A percentile compares a stretch with the other conserved stretches of the same genome.
Evolutionary conservation across 192 early-diverging fungal genomes (phyloP).

Genomic region (Ramicandelaber brevisporus): DNA sequence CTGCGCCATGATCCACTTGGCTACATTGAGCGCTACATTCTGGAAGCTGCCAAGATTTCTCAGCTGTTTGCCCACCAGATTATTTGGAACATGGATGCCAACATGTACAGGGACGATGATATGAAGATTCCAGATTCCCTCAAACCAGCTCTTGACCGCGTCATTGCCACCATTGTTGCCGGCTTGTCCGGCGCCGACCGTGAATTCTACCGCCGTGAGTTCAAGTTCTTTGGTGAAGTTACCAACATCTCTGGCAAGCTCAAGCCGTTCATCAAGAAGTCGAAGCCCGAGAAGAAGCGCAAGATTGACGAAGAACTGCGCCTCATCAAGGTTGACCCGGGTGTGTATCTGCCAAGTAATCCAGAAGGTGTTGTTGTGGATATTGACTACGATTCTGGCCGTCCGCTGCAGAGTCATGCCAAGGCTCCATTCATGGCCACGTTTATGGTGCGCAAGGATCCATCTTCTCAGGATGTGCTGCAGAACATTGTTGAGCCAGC

Average conservation of each 20-base stretch:
- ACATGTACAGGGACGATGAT: constrained; percentile 62
- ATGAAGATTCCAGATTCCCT: constrained; percentile 41
- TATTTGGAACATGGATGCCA: constrained; percentile 99
- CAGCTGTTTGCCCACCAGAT: constrained; percentile 99
- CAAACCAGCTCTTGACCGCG: constrained; percentile 69
- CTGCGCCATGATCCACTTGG: constrained; percentile 68
- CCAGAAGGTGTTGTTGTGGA: constrained; percentile 85
- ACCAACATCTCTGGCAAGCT: constrained; percentile 95
- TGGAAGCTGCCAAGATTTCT: constrained; percentile 76
- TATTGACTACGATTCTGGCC: constrained; percentile 81
- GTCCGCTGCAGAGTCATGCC: constrained; percentile 89
- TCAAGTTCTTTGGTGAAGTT: constrained; percentile 81
- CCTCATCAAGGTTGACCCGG: constrained; percentile 80
- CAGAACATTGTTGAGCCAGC: no score
- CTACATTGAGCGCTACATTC: constrained; percentile 85
- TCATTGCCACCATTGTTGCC: constrained; percentile 55
- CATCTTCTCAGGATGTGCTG: constrained; percentile 25
- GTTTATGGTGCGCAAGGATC: constrained; percentile 55
- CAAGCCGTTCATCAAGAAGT: constrained; percentile 73
- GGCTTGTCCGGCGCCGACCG: constrained; percentile 70
- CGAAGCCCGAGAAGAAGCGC: constrained; percentile 90
- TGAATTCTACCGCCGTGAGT: constrained; percentile 87
- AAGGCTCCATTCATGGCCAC: constrained; percentile 99
- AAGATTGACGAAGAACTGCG: constrained; percentile 97
- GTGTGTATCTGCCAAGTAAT: constrained; percentile 93